These are phyloP conservation scores for Pythium aristosporum DNA, from an alignment of 352 stramenopile genomes.

Conservation along the genomic window DNA sequence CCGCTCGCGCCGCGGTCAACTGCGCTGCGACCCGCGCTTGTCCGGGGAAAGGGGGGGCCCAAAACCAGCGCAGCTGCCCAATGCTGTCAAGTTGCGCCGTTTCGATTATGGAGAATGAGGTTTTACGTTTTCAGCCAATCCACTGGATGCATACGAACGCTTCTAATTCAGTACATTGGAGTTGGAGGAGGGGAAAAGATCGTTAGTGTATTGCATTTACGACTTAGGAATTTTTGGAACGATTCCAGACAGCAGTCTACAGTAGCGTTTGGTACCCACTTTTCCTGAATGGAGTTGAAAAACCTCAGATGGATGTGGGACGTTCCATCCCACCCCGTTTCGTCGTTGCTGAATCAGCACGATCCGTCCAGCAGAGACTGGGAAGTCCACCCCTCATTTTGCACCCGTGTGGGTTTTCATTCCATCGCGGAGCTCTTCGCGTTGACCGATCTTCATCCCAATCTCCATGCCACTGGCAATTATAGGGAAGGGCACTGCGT, in stretches of 20 bases:
- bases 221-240: conserved; percentile 1
- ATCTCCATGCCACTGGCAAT: too few species aligned
- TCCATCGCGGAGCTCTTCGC: too few species aligned
- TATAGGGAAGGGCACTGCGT: too few species aligned
- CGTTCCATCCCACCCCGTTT: background rate
- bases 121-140: conserved; percentile 15
- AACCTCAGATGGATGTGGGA: conserved; percentile 1
- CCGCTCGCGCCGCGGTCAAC: conserved; percentile 13
- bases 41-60: conserved; percentile 9
- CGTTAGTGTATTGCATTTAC: background rate
- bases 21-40: conserved; percentile 20
- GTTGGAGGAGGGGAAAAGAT: background rate
- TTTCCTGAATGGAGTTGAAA: background rate
- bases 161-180: background rate
- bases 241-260: background rate
- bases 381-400: too few species aligned
- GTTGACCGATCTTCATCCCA: too few species aligned
- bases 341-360: too few species aligned
- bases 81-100: conserved; percentile 25
- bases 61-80: conserved; percentile 14
- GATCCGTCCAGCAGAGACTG: too few species aligned
- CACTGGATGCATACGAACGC: background rate
- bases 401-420: too few species aligned
- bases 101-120: conserved; percentile 1
- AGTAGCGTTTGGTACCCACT: background rate